Conservation (phyloP, 768 basidiomycete genomes). For the Auriculariales sp. region DNA sequence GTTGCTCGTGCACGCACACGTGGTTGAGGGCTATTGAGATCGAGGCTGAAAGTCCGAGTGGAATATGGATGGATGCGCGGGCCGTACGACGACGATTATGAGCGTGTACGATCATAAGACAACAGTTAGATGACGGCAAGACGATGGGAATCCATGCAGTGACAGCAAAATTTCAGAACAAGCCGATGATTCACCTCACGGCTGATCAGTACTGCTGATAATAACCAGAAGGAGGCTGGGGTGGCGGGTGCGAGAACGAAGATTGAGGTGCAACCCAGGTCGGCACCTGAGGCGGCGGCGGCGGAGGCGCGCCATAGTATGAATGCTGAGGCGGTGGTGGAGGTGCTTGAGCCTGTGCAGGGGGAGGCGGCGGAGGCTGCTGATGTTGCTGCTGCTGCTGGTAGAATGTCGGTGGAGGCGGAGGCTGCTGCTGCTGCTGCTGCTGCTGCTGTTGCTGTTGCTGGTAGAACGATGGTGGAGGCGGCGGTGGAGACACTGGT, state of each 20-base stretch:
- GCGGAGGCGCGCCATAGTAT: neutral
- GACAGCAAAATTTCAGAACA: too few species aligned
- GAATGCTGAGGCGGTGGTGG: slow-evolving; percentile 5
- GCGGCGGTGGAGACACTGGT: slow-evolving; percentile 3
- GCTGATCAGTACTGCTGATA: neutral
- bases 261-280: neutral
- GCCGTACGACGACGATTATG: neutral
- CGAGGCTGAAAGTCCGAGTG: neutral
- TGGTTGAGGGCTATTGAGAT: neutral
- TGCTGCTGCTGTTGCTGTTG: slow-evolving; percentile 4
- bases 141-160: too few species aligned
- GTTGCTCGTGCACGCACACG: neutral
- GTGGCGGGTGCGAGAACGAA: neutral
- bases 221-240: slow-evolving; percentile 1
- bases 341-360: neutral
- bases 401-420: neutral
- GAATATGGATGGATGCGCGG: neutral
- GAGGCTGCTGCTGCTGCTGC: slow-evolving; percentile 4
- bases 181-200: too few species aligned
- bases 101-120: too few species aligned
- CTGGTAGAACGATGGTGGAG: slow-evolving; percentile 2
- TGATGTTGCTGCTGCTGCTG: neutral
- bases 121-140: too few species aligned
- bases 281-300: slow-evolving; percentile 1
- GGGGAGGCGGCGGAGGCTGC: neutral